These are phyloP conservation scores for Fusarium tanahbumbuense DNA, from an alignment of 2,329 filamentous ascomycete species.

Conservation along the genomic window DNA sequence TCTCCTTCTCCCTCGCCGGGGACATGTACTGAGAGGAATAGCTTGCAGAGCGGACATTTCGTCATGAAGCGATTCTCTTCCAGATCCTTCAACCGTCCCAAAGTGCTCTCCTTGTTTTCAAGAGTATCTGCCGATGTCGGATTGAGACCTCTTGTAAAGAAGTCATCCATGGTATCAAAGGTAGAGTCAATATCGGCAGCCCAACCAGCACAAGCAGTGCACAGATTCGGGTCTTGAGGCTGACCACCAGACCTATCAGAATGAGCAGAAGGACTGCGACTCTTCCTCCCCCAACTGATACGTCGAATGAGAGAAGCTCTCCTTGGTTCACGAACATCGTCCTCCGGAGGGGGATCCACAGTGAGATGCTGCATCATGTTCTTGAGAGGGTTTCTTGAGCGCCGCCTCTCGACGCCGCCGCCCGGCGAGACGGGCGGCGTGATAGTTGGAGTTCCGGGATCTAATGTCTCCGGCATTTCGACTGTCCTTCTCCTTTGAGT, in stretches of 20 bases:
- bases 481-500: neutral
- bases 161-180: slow-evolving; percentile 49
- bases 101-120: slow-evolving; percentile 48
- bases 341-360: slow-evolving; percentile 48
- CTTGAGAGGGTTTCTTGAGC: slow-evolving; percentile 52
- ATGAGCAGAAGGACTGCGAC: slow-evolving; percentile 52
- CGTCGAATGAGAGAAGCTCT: slow-evolving; percentile 51
- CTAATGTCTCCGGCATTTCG: slow-evolving; percentile 49
- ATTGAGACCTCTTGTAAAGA: slow-evolving; percentile 46
- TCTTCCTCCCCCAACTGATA: slow-evolving; percentile 51
- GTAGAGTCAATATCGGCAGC: slow-evolving; percentile 51
- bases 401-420: slow-evolving; percentile 45
- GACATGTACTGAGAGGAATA: slow-evolving; percentile 51
- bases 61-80: slow-evolving; percentile 50
- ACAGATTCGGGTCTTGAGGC: slow-evolving; percentile 49
- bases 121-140: slow-evolving; percentile 48
- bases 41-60: slow-evolving; percentile 52
- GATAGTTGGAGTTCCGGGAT: slow-evolving; percentile 41
- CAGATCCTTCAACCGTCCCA: slow-evolving; percentile 46
- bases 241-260: slow-evolving; percentile 48
- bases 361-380: slow-evolving; percentile 55
- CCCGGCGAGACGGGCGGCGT: slow-evolving; percentile 41
- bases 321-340: slow-evolving; percentile 45
- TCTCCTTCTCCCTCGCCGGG: slow-evolving; percentile 48
- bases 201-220: slow-evolving; percentile 48